Evolutionary conservation across 148 eudicot genomes (phyloP).

Genomic region (Diospyros kaki): DNA sequence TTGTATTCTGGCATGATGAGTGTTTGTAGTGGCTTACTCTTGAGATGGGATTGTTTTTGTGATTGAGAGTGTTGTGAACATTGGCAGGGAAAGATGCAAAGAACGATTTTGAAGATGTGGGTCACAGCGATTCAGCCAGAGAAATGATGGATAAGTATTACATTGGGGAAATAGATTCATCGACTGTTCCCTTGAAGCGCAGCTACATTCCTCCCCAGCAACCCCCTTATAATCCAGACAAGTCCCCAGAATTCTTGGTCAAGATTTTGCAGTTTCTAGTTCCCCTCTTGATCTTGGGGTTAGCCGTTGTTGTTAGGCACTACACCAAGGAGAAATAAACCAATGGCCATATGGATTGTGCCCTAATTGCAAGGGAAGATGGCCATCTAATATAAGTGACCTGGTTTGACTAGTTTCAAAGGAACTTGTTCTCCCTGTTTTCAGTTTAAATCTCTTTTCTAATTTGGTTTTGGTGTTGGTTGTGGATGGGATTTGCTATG

Average conservation of each 20-base stretch:
- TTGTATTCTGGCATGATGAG: neutral
- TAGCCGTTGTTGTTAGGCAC: conserved; percentile 58
- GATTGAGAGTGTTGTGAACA: neutral
- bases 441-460: neutral
- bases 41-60: neutral
- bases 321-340: conserved; percentile 60
- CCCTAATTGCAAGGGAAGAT: neutral
- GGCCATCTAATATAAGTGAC: neutral
- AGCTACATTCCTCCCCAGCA: conserved; percentile 42
- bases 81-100: conserved; percentile 78
- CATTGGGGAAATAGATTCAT: conserved; percentile 53
- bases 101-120: conserved; percentile 78
- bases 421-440: neutral
- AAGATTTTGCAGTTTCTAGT: conserved; percentile 74
- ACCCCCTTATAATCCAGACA: conserved; percentile 50
- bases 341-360: neutral
- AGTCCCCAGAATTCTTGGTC: conserved; percentile 55
- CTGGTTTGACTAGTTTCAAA: neutral
- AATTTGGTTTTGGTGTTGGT: too few relatives aligned
- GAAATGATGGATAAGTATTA: conserved; percentile 62
- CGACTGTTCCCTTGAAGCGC: conserved; percentile 54
- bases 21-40: neutral
- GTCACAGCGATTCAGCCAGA: conserved; percentile 75
- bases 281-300: conserved; percentile 65
- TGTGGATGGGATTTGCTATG: too few relatives aligned